Conservation (phyloP, 2,329 filamentous ascomycete species). For the Amylocarpus encephaloides region DNA sequence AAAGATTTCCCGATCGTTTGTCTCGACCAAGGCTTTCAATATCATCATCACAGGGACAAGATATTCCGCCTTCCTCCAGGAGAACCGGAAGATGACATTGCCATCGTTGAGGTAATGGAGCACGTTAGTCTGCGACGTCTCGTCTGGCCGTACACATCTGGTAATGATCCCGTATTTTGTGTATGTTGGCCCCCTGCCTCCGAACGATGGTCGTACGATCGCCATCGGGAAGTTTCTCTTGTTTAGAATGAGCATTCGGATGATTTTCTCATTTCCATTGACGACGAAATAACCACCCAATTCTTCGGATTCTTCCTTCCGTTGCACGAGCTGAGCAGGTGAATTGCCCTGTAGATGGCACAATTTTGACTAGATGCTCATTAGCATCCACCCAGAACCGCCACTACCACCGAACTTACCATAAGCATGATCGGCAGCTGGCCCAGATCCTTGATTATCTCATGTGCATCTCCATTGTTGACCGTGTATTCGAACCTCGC, state of each 20-base stretch:
- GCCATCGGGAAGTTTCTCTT: constrained; percentile 93
- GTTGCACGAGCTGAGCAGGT: constrained; percentile 72
- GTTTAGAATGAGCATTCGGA: constrained; percentile 85
- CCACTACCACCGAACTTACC: constrained; percentile 39
- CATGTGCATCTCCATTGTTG: constrained; percentile 79
- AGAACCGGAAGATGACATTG: constrained; percentile 95
- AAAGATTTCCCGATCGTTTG: constrained; percentile 93
- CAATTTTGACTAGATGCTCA: constrained; percentile 61
- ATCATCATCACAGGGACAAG: constrained; percentile 97
- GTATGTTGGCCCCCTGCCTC: constrained; percentile 79
- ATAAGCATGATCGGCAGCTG: constrained; percentile 90
- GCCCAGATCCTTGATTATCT: constrained; percentile 79
- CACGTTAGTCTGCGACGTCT: constrained; percentile 96
- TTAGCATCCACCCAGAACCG: neutral
- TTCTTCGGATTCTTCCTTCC: constrained; percentile 94
- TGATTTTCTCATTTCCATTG: constrained; percentile 95
- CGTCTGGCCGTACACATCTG: constrained; percentile 88
- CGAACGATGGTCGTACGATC: constrained; percentile 85
- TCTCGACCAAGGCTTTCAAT: constrained; percentile 88
- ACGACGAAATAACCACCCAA: constrained; percentile 95
- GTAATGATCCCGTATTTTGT: constrained; percentile 87
- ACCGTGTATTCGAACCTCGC: constrained; percentile 79
- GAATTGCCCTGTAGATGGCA: constrained; percentile 86
- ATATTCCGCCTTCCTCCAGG: constrained; percentile 95
- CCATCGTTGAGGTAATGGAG: constrained; percentile 93